Conservation (phyloP, 345 rosid species). For the Euphorbia tirucalli region DNA sequence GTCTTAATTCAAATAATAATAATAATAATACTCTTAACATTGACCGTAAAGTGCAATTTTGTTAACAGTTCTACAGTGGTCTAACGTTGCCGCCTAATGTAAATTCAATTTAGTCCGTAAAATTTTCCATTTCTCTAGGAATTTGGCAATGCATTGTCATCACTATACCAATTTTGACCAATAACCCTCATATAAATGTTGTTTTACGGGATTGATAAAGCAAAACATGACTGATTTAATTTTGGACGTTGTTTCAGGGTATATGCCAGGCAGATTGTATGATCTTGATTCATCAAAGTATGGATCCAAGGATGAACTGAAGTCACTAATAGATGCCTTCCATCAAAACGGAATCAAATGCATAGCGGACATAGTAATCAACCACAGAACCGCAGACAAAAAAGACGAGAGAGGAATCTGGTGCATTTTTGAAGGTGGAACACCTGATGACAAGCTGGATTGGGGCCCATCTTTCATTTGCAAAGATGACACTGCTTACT, state of each 20-base stretch:
- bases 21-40: no score
- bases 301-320: conserved; percentile 55
- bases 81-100: no score
- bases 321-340: conserved; percentile 50
- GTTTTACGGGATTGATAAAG: no score
- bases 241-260: conserved; percentile 44
- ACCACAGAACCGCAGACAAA: conserved; percentile 77
- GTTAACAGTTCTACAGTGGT: no score
- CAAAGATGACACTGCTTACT: conserved; percentile 40
- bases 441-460: conserved; percentile 66
- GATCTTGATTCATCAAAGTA: conserved; percentile 70
- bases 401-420: conserved; percentile 64
- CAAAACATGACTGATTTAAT: no score
- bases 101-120: no score
- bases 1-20: no score
- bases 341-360: conserved; percentile 55
- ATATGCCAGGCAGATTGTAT: conserved; percentile 81
- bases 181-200: no score
- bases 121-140: no score
- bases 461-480: conserved; percentile 85
- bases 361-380: conserved; percentile 81
- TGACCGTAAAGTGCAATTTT: no score
- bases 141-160: no score
- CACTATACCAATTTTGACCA: no score
- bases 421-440: conserved; percentile 82